Base-by-base conservation (phyloP, 257 asterid species). In the Leonotis leonurus region DNA sequence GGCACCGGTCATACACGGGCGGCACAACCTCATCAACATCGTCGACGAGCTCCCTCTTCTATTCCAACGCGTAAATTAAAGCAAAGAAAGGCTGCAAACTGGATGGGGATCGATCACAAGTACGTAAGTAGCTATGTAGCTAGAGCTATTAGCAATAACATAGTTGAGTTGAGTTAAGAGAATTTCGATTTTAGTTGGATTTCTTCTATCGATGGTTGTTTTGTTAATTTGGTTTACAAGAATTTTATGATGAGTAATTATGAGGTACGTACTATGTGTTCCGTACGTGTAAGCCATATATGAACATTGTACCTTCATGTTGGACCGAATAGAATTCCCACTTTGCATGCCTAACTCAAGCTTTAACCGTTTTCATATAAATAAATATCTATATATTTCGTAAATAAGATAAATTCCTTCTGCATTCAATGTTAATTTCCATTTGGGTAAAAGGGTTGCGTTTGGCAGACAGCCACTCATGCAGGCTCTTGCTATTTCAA, bases 41-140 rank as follows among this genome's bases (percentile, higher is more conserved):
- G 1, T 75, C 95, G 12, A 70, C 90, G 11, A 73, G 68, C 78
- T 75, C 90, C 5, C 75, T 71, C 65, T 87, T 77, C 57, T 83
- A 77, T 50, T 70, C 92, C 17, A 78, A 77, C 64, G 75, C 70
- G 59, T 80, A 57, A 33, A n/a, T n/a, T n/a, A n/a, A n/a, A n/a
- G n/a, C n/a, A n/a, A n/a, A n/a, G n/a, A n/a, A n/a, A n/a, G n/a
- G n/a, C n/a, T n/a, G n/a, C n/a, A n/a, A n/a, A n/a, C n/a, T n/a
- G n/a, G n/a, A n/a, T n/a, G n/a, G n/a, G n/a, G n/a, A n/a, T n/a
- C n/a, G n/a, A n/a, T n/a, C n/a, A n/a, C n/a, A n/a, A n/a, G n/a
- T n/a, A n/a, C n/a, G n/a, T n/a, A n/a, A n/a, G n/a, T n/a, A n/a
- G n/a, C n/a, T n/a, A n/a, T n/a, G 8, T 71, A 63, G 70, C n/a